Base-by-base conservation (phyloP, 768 basidiomycete genomes). In the Phaeotremella fagi region DNA sequence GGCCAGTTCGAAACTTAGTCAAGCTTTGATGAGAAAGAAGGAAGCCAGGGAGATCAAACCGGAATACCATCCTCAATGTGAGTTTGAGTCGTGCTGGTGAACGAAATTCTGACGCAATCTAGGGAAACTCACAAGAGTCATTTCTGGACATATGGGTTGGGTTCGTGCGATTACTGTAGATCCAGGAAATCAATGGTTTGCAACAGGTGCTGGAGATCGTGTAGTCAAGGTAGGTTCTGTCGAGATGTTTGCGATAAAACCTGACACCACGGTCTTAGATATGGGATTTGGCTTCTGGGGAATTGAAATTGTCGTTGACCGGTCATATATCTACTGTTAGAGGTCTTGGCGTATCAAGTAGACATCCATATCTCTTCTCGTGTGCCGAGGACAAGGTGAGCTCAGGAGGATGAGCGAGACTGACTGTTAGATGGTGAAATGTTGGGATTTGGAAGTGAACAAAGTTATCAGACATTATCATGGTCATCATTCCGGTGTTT, bases 381-480 rank as follows among this genome's bases (percentile, higher is more conserved):
- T 92, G 90, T 60, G 91, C 88, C 48, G 95, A 99, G 75, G 95
- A 99, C 75, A 98, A 99, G 83, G 91, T 88, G 50, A 55, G 81
- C 63, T 28, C 23, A 25, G 20, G 9, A 25, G 38, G 26, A 4
- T 29, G 16, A n/a, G n/a, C n/a, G n/a, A n/a, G n/a, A n/a, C 26
- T 15, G 26, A 11, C 27, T 18, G 14, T 24, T 70, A 95, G 90
- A 98, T 97, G 95, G 95, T 99, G 29, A 98, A 97, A 78, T 98
- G 95, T 65, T 98, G 95, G 95, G 95, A 99, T 67, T 77, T 99
- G 45, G 95, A 99, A 74, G 86, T 88, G 24, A 99, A 99, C 80
- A 99, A 98, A 75, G 94, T 98, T 55, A 99, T 99, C 50, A 83
- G 95, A 18, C 91, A 97, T 75, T 98, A 99, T 70, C 95, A 99